A percentile compares a stretch with the other conserved stretches of the same genome.
These are phyloP conservation scores for Chlorociboria aeruginascens DNA, from an alignment of 495 filamentous ascomycete species.

Conservation along the genomic window DNA sequence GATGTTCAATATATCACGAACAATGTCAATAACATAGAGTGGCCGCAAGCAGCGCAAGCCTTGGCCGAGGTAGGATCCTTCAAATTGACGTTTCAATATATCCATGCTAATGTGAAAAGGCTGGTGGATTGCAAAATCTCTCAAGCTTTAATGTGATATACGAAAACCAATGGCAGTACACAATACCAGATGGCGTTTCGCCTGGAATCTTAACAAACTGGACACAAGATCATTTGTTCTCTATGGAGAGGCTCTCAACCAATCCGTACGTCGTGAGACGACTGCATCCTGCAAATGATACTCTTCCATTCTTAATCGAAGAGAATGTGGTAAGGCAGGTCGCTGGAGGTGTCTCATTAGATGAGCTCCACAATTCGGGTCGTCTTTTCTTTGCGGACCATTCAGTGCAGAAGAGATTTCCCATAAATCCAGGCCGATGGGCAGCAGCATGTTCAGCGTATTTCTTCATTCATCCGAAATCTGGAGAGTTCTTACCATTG, in stretches of 20 bases:
- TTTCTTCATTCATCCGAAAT: slow-evolving; percentile 23
- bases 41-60: no score
- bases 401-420: slow-evolving; percentile 19
- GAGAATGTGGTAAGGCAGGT: slow-evolving; percentile 14
- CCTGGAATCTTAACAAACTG: slow-evolving; percentile 25
- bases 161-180: slow-evolving; percentile 21
- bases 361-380: slow-evolving; percentile 15
- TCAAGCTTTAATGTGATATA: slow-evolving; percentile 16
- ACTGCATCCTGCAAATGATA: slow-evolving; percentile 20
- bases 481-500: slow-evolving; percentile 26
- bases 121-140: no score
- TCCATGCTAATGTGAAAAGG: no score
- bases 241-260: slow-evolving; percentile 26
- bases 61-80: no score
- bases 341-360: slow-evolving; percentile 13
- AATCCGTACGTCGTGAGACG: slow-evolving; percentile 23
- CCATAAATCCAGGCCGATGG: slow-evolving; percentile 14
- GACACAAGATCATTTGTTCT: slow-evolving; percentile 28
- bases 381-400: slow-evolving; percentile 25
- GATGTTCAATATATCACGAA: no score
- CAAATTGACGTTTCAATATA: no score
- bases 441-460: slow-evolving; percentile 24
- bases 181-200: slow-evolving; percentile 18
- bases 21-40: no score
- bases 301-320: slow-evolving; percentile 21